phyloP scores from a whole-genome alignment of 2,329 filamentous ascomycete species.

The Penicillium hesseltinei region DNA sequence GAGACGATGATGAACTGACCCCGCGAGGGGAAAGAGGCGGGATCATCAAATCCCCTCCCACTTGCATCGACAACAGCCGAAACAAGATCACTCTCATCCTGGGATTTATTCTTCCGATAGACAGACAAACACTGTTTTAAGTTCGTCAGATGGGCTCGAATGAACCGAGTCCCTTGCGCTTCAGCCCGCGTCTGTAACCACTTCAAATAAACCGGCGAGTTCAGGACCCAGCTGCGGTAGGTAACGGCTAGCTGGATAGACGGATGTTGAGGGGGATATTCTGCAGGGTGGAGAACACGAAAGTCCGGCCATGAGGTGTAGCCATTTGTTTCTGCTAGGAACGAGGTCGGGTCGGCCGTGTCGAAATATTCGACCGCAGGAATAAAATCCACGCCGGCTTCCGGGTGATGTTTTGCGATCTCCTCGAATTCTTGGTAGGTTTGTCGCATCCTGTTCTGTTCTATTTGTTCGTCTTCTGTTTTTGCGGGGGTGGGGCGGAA shows the following conservation, averaged over 20 bases:
- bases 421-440: slow-evolving; percentile 8
- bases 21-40: slow-evolving; percentile 4
- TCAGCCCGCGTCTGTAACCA: slow-evolving; percentile 7
- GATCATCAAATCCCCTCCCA: slow-evolving; percentile 8
- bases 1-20: slow-evolving; percentile 13
- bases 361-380: slow-evolving; percentile 12
- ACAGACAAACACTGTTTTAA: neutral
- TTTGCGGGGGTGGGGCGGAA: slow-evolving; percentile 13
- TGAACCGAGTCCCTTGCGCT: slow-evolving; percentile 1
- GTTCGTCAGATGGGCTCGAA: neutral
- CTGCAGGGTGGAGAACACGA: neutral
- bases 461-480: neutral
- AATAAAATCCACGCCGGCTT: slow-evolving; percentile 5
- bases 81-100: neutral
- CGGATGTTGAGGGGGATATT: neutral
- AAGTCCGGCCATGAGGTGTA: slow-evolving; percentile 11
- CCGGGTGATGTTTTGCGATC: slow-evolving; percentile 3
- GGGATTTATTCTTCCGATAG: neutral
- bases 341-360: neutral
- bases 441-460: slow-evolving; percentile 11
- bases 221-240: slow-evolving; percentile 11
- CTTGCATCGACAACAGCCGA: slow-evolving; percentile 4
- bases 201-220: slow-evolving; percentile 9
- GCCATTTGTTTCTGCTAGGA: slow-evolving; percentile 2
- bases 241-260: slow-evolving; percentile 5